Percentiles rank a stretch among this genome's conserved stretches.
phyloP scores from a whole-genome alignment of 805 yeast genomes.

The Candida hungchunana region DNA sequence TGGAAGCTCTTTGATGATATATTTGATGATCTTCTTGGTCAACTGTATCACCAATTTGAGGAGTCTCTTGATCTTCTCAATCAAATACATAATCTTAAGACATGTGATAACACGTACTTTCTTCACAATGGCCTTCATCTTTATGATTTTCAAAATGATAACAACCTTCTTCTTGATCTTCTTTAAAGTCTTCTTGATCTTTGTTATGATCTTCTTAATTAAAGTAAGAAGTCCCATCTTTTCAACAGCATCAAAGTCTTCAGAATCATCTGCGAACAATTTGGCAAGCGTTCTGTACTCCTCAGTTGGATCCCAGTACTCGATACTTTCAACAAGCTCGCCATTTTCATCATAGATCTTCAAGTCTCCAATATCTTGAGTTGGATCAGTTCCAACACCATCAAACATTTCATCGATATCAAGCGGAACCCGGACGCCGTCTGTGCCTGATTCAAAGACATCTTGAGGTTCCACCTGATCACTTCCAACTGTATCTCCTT shows the following conservation, averaged over 20 bases:
- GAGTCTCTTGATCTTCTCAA: constrained; percentile 22
- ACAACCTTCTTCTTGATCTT: constrained; percentile 14
- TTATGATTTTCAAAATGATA: constrained; percentile 17
- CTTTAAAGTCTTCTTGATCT: constrained; percentile 11
- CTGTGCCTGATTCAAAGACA: too few species aligned
- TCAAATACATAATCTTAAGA: constrained; percentile 18
- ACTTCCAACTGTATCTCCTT: too few species aligned
- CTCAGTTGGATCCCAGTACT: constrained; percentile 11
- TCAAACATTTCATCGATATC: not conserved
- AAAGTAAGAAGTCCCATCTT: constrained; percentile 11
- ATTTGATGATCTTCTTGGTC: constrained; percentile 15
- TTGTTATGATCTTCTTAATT: constrained; percentile 15
- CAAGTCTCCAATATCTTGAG: constrained; percentile 7
- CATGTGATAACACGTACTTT: constrained; percentile 12
- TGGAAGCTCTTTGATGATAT: constrained; percentile 17
- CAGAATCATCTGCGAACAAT: constrained; percentile 4
- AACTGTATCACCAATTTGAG: constrained; percentile 14
- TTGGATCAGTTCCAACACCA: constrained; percentile 2
- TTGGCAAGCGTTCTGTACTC: constrained; percentile 9
- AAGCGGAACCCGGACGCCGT: too few species aligned
- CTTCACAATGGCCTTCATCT: constrained; percentile 18
- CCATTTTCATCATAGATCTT: constrained; percentile 6
- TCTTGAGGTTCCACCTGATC: too few species aligned
- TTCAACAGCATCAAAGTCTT: constrained; percentile 13
- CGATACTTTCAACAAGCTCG: constrained; percentile 1